Evolutionary conservation across 192 early-diverging fungal species (phyloP).

Genomic region (Thoreauomyces humboldtii): DNA sequence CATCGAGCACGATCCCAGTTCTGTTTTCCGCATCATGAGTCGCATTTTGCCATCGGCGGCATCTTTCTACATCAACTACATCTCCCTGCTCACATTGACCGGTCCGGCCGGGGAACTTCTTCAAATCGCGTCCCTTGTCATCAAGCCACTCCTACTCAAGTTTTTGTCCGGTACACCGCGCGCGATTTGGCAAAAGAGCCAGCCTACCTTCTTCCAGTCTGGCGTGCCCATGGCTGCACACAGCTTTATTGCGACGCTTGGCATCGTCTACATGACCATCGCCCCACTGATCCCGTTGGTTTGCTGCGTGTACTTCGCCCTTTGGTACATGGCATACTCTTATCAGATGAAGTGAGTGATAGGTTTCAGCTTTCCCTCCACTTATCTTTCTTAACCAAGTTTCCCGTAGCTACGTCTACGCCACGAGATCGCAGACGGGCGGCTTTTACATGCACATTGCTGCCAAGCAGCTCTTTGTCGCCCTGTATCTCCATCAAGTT

Average conservation of each 20-base stretch:
- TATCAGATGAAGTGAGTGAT: conserved; percentile 83
- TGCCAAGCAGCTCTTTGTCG: conserved; percentile 28
- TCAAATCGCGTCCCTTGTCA: conserved; percentile 64
- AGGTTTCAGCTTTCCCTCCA: too few species aligned
- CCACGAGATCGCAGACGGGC: conserved; percentile 3
- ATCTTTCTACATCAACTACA: conserved; percentile 82
- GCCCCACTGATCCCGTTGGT: conserved; percentile 81
- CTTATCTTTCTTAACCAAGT: too few species aligned
- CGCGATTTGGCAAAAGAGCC: conserved; percentile 50
- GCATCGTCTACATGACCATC: conserved; percentile 74
- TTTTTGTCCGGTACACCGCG: conserved; percentile 76
- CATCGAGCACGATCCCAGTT: conserved; percentile 55
- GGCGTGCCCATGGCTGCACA: conserved; percentile 31
- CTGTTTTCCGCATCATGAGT: conserved; percentile 51
- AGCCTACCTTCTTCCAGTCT: conserved; percentile 33
- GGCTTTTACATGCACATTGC: conserved; percentile 19
- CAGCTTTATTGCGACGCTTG: conserved; percentile 45
- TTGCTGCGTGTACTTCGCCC: conserved; percentile 67
- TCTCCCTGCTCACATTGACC: conserved; percentile 70
- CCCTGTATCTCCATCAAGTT: conserved; percentile 59
- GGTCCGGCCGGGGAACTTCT: conserved; percentile 65
- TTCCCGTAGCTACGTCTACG: conserved; percentile 21
- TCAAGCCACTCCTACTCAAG: conserved; percentile 54
- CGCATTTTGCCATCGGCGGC: conserved; percentile 68
- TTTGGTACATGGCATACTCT: conserved; percentile 71